phyloP scores from a whole-genome alignment of 495 filamentous ascomycete genomes.

The Glarea lozoyensis region DNA sequence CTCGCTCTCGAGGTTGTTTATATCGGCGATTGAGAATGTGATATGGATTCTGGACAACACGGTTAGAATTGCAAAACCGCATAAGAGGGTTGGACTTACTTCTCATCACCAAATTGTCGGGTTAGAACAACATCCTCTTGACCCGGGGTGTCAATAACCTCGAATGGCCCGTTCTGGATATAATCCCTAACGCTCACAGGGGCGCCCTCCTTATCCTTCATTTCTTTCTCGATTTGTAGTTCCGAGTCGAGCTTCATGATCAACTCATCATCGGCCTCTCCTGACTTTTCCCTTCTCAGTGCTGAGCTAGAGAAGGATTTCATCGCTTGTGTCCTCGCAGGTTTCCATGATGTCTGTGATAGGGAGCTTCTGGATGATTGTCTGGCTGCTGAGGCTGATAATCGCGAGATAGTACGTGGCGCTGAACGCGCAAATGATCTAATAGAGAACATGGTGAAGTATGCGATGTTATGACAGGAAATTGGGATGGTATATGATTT shows the following conservation, averaged over 20 bases:
- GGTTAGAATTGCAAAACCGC: constrained; percentile 13
- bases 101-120: constrained; percentile 80
- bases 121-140: constrained; percentile 80
- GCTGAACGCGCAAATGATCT: constrained; percentile 61
- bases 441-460: constrained; percentile 64
- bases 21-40: constrained; percentile 86
- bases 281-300: constrained; percentile 44
- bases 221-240: constrained; percentile 53
- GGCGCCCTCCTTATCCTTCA: constrained; percentile 48
- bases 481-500: constrained; percentile 2
- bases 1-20: constrained; percentile 61
- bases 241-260: constrained; percentile 70
- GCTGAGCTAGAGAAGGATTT: constrained; percentile 69
- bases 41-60: constrained; percentile 66
- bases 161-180: constrained; percentile 58
- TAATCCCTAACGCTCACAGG: constrained; percentile 62
- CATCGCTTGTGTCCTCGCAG: constrained; percentile 42
- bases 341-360: constrained; percentile 41
- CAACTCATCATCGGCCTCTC: constrained; percentile 65
- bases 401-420: constrained; percentile 57
- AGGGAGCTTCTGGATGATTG: constrained; percentile 31
- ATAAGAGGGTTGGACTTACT: constrained; percentile 40
- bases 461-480: background rate
- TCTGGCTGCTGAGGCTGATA: constrained; percentile 42
- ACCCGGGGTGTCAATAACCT: constrained; percentile 71